phyloP scores from a whole-genome alignment of 2,329 filamentous ascomycete genomes.

The Mariannaea sp. region DNA sequence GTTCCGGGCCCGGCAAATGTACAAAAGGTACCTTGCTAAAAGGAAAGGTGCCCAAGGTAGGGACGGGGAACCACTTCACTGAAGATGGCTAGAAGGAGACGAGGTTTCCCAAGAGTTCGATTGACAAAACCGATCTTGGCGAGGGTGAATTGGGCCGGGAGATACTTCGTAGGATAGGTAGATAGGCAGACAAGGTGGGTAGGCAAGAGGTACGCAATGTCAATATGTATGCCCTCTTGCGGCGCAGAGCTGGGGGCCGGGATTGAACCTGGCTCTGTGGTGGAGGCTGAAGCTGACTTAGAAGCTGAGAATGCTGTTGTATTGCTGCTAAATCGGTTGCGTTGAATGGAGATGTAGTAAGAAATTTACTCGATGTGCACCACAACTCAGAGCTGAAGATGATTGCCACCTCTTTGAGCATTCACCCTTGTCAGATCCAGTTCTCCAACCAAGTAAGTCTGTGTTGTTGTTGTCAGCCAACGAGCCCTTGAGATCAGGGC shows the following conservation, averaged over 20 bases:
- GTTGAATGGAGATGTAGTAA: not conserved
- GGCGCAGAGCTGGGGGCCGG: not conserved
- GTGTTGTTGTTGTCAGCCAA: constrained; percentile 2
- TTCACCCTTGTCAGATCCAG: constrained; percentile 12
- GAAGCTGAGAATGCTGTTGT: not conserved
- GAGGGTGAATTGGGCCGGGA: not conserved
- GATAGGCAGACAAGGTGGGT: too few species aligned
- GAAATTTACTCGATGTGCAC: not conserved
- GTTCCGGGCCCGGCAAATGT: constrained; percentile 17
- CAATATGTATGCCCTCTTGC: not conserved
- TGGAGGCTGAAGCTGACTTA: constrained; percentile 2
- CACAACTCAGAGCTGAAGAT: constrained; percentile 1
- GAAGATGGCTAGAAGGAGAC: constrained; percentile 3
- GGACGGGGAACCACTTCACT: not conserved
- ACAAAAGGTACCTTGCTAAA: constrained; percentile 13
- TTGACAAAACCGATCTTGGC: too few species aligned
- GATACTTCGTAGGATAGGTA: too few species aligned
- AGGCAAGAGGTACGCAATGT: not conserved
- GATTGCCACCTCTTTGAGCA: not conserved
- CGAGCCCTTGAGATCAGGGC: constrained; percentile 11
- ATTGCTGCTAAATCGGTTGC: not conserved
- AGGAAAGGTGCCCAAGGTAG: not conserved
- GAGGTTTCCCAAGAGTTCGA: not conserved
- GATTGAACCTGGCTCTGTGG: not conserved
- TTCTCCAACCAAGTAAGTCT: not conserved